Evolutionary conservation across 345 rosid species (phyloP), one percentile per base, ranked within the genome.

Genomic region (Moringa oleifera): DNA sequence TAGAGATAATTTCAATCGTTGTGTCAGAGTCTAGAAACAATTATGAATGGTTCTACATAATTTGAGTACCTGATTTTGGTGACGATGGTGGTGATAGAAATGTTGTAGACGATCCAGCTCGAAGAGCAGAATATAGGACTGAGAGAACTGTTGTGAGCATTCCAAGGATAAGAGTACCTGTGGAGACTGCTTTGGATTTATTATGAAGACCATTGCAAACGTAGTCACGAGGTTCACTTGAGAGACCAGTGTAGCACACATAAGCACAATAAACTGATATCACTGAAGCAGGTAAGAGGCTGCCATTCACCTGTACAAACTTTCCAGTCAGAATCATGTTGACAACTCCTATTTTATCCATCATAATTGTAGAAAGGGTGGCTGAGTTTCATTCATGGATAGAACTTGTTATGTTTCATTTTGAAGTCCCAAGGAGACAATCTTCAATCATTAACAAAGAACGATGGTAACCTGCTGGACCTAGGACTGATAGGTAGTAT

Each of bases 211-310:
- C 99, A 74, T 94, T 94, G 83, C 99, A 94, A 16, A 23, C 95
- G 47, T 94, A 94, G 61, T 74, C 85, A 60, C 73, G 90, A n/a
- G 99, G 99, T 79, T 94, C 99, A 54, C 97, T 86, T 21, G 99
- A 85, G 63, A 94, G 99, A 66, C 88, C 99, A 51, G 95, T 94
- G 78, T 73, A 94, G 84, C 99, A 94, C 62, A 94, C 85, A 75
- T 94, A 88, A 57, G 96, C 93, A 77, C 97, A 90, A 57, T 94
- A 94, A 53, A 88, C 76, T 5, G 99, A 85, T 74, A 90, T 79
- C 68, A 94, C 91, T 0, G 97, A 83, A 47, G 99, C 97, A 15
- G 99, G 99, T 79, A 94, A 82, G 61, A 94, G 97, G 76, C 99
- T 94, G 49, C 99, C 99, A 53, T 90, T 94, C 53, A 94, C 87